A percentile compares a stretch with the other conserved stretches of the same genome.
These are phyloP conservation scores for Prunus campanulata DNA, from an alignment of 306 rosid genomes.

Conservation along the genomic window DNA sequence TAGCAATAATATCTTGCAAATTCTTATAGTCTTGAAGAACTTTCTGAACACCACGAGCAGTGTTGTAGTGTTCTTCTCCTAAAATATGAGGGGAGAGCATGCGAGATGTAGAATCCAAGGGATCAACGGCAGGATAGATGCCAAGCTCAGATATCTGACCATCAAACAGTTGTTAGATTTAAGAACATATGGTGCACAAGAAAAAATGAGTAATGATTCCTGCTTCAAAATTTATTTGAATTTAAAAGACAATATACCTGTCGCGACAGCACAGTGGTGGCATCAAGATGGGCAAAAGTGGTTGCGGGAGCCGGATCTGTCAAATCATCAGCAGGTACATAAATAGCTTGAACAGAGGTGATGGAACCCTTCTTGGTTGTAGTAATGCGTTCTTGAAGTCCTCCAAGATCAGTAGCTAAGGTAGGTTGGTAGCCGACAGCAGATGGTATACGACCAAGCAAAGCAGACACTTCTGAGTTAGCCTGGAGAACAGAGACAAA, in stretches of 20 bases:
- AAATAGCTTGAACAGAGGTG: conserved; percentile 96
- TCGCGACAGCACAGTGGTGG: conserved; percentile 94
- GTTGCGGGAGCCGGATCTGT: conserved; percentile 99
- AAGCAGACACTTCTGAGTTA: conserved; percentile 97
- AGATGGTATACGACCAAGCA: conserved; percentile 98
- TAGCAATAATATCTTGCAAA: conserved; percentile 97
- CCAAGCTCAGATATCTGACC: conserved; percentile 92
- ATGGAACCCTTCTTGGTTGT: conserved; percentile 98
- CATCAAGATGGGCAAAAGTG: conserved; percentile 98
- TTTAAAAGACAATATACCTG: conserved; percentile 45
- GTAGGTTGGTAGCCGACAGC: conserved; percentile 99
- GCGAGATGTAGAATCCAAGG: conserved; percentile 94
- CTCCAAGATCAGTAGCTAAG: conserved; percentile 95
- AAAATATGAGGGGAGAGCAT: conserved; percentile 96
- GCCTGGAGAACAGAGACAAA: conserved; percentile 48
- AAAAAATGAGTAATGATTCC: background rate
- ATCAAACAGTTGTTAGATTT: background rate
- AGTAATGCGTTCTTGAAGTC: conserved; percentile 95
- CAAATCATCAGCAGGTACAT: conserved; percentile 98
- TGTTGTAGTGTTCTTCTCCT: conserved; percentile 85
- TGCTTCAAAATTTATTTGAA: background rate
- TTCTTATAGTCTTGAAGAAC: conserved; percentile 95
- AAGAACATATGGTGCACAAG: background rate
- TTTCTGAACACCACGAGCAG: conserved; percentile 97
- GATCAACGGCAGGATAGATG: conserved; percentile 94